Evolutionary conservation across 2,329 filamentous ascomycete genomes (phyloP), one percentile per base, ranked within the genome.

Genomic region (Diaporthe capsici): DNA sequence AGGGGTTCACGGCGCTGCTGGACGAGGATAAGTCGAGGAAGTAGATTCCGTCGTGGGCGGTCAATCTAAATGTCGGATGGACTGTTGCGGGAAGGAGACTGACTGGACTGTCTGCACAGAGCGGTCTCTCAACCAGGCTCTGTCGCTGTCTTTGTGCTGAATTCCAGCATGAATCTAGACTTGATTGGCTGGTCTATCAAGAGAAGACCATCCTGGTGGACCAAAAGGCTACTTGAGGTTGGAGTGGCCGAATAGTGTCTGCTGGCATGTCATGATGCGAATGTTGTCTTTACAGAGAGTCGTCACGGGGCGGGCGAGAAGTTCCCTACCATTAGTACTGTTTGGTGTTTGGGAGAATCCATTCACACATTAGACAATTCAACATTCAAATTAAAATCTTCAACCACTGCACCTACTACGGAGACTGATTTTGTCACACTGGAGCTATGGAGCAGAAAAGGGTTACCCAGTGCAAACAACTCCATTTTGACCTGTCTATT

Each of bases 1-100:
- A 89, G 77, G 95, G 90, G 0, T 92, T 96, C 74, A 87, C 88
- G 82, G 89, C 87, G 25, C 81, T 95, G 81, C 81, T 81, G 39
- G 80, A 80, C 58, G 83, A 84, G 77, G 80, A 80, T 6, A 49
- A 42, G 22, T 28, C 47, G 47, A 51, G 12, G 31, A 39, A 39
- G 15, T 53, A 68, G 31, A 53, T 51, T 10, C 4, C 13, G 20
- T 28, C 8, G 22, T 8, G 20, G 15, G 65, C 47, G 65, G 47
- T 17, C 31, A 5, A 9, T 4, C 2, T 22, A 15, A 4, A 31
- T 20, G 7, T 7, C 44, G 44, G 5, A 20, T 22, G 44, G 44
- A 20, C 7, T 49, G 9, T 15, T 20, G 42, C 42, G 42, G 7
- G 17, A 20, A 17, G 13, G 42, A 44, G 42, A 17, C 42, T 55